A percentile compares a stretch with the other conserved stretches of the same genome.
Evolutionary conservation across 768 basidiomycete genomes (phyloP).

Genomic region (Suillus subaureus): DNA sequence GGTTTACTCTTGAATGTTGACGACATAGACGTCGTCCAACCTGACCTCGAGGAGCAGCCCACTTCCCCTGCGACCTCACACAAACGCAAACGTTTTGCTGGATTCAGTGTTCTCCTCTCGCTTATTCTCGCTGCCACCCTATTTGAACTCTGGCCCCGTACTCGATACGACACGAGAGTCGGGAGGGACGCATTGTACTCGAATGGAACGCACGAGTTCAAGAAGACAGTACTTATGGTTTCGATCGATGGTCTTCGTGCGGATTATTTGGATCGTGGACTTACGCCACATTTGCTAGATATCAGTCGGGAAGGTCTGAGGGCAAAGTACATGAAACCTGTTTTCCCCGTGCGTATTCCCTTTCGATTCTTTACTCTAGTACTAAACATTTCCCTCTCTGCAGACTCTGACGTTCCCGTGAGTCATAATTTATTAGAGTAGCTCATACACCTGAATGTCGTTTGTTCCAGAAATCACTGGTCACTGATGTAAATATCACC

Average conservation of each 20-base stretch:
- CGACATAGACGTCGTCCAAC: background rate
- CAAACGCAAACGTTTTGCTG: slow-evolving; percentile 17
- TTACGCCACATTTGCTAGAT: slow-evolving; percentile 81
- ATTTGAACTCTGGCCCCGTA: background rate
- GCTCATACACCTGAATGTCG: slow-evolving; percentile 9
- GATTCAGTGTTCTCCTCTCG: slow-evolving; percentile 19
- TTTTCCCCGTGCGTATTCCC: slow-evolving; percentile 71
- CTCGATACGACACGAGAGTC: background rate
- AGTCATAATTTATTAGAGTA: slow-evolving; percentile 33
- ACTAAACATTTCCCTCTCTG: slow-evolving; percentile 12
- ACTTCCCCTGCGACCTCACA: background rate
- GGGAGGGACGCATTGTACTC: slow-evolving; percentile 45
- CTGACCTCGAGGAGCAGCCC: slow-evolving; percentile 6
- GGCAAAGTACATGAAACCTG: slow-evolving; percentile 84
- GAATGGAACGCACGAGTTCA: slow-evolving; percentile 85
- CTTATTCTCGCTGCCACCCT: slow-evolving; percentile 18
- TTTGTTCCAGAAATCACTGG: slow-evolving; percentile 78
- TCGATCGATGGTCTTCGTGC: slow-evolving; percentile 88
- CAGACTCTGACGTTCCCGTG: slow-evolving; percentile 91
- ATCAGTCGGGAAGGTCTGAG: slow-evolving; percentile 84
- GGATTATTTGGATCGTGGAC: slow-evolving; percentile 82
- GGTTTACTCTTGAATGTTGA: slow-evolving; percentile 22
- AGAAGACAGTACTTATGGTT: slow-evolving; percentile 78
- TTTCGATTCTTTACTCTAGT: background rate
- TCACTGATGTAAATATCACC: slow-evolving; percentile 61